Percentiles rank a stretch among this genome's conserved stretches.
phyloP scores from a whole-genome alignment of 164 flowering plant genomes.

The Nelumbo lutea region DNA sequence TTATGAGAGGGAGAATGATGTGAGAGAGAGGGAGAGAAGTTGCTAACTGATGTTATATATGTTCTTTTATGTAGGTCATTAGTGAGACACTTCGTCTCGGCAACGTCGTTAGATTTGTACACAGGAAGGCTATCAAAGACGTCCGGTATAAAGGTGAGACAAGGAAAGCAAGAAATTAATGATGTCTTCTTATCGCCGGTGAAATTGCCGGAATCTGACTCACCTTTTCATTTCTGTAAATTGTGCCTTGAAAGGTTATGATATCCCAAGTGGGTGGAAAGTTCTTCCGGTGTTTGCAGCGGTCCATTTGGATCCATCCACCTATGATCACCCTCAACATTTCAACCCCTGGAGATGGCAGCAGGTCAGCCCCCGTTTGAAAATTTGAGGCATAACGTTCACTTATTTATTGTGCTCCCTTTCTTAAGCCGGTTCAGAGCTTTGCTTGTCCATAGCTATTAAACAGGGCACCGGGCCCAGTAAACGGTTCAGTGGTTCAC shows the following conservation, averaged over 20 bases:
- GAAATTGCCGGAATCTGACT: constrained; percentile 14
- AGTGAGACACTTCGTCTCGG: constrained; percentile 85
- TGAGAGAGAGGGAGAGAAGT: not conserved
- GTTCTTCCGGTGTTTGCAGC: constrained; percentile 91
- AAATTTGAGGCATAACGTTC: not conserved
- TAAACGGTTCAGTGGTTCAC: not conserved
- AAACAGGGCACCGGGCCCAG: too few species aligned
- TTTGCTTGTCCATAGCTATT: too few species aligned
- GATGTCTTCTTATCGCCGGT: not conserved
- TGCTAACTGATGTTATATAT: not conserved
- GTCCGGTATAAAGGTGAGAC: constrained; percentile 75
- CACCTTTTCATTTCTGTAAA: not conserved
- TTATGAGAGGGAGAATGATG: not conserved
- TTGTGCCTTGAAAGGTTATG: constrained; percentile 46
- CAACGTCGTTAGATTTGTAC: constrained; percentile 84
- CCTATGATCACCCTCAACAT: constrained; percentile 62
- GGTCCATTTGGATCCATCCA: constrained; percentile 77
- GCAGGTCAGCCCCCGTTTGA: constrained; percentile 44
- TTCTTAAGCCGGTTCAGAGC: too few species aligned
- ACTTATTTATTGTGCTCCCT: too few species aligned
- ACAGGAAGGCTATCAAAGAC: constrained; percentile 79
- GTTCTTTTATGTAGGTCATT: constrained; percentile 48
- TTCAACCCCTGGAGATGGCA: constrained; percentile 99
- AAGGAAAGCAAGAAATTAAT: too few species aligned
- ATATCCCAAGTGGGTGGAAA: constrained; percentile 98